Base-by-base conservation (phyloP, 2,329 filamentous ascomycete species). In the Westerdykella aurantiaca region DNA sequence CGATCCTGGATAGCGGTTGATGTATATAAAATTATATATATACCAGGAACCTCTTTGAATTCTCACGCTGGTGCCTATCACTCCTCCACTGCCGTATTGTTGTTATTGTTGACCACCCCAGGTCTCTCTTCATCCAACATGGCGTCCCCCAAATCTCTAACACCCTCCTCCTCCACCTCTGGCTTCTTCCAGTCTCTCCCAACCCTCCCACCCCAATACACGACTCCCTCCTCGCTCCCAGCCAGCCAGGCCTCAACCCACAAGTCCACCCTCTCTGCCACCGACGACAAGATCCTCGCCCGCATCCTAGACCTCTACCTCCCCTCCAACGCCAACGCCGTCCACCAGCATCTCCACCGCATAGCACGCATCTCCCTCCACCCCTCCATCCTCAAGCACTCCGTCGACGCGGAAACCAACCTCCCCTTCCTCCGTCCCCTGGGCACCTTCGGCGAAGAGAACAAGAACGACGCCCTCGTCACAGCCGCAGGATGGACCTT, bases 401-500 rank as follows among this genome's bases (percentile, higher is more conserved):
- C 83, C 14, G 76, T 77, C 0, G 80, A 87, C 58, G 78, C 83
- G 0, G 84, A 88, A 61, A 73, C 69, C 34, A 82, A 85, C 49
- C 75, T 78, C 37, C 82, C 83, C 0, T 79, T 80, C 25, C 64
- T 86, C 3, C 73, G 73, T 34, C 76, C 79, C 1, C 72, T 79
- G 10, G 77, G 82, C 55, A 76, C 77, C 0, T 85, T 85, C 59
- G 82, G 84, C 1, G 44, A 50, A 31, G 71, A 72, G 40, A 76
- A 76, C 39, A 52, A 47, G 5, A 75, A 69, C 6, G 77, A 78
- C 38, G 74, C 80, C 29, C 68, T 88, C 1, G 72, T 85, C 31
- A 83, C 82, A 0, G 75, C 77, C 1, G 76, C 83, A 50, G 84
- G 85, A 22, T 88, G 85, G 85, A 72, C 74, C 33, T 69, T 73